Evolutionary conservation across 345 rosid genomes (phyloP), one percentile per base, ranked within the genome.

Genomic region (Lepidium africanum): DNA sequence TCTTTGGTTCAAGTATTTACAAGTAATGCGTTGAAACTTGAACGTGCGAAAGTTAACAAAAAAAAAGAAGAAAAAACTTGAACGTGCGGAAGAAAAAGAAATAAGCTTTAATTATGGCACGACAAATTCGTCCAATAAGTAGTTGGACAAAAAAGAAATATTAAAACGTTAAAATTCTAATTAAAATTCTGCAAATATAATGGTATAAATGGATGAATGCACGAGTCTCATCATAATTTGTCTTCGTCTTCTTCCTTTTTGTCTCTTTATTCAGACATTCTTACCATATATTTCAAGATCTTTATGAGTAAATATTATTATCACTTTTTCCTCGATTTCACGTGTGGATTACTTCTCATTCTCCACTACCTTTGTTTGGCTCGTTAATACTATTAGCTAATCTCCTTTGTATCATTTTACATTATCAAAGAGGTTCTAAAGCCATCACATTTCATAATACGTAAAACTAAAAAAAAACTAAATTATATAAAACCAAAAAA

Each of bases 341-440:
- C 90, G 92, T 89, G 96, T 77, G 83, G 75, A 61, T 69, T 53
- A 80, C 45, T 60, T 50, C 74, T 46, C 71, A 73, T 70, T 37
- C 52, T 59, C 73, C 69, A 65, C 63, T 70, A 53, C 32, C 40
- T 52, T 43, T 62, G 38, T 57, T 41, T 12, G 59, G 52, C 25
- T 45, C 38, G 11, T 59, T 25, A 30, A 37, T 35, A 46, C 58
- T 46, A 30, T 30, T 30, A 25, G n/a, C 32, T 45, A n/a, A 35
- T 27, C 6, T 43, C n/a, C 0, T 17, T 55, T 65, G 17, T 42
- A 6, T 54, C 41, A 42, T 43, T 35, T 55, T 12, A 67, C 36
- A 50, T 14, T 49, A 5, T 17, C 30, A 37, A 56, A 27, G 11
- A 17, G 5, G 14, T 19, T 56, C 7, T 30, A 30, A 30, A 4